These are phyloP conservation scores for Letharia columbiana DNA, from an alignment of 495 filamentous ascomycete genomes.

Conservation along the genomic window DNA sequence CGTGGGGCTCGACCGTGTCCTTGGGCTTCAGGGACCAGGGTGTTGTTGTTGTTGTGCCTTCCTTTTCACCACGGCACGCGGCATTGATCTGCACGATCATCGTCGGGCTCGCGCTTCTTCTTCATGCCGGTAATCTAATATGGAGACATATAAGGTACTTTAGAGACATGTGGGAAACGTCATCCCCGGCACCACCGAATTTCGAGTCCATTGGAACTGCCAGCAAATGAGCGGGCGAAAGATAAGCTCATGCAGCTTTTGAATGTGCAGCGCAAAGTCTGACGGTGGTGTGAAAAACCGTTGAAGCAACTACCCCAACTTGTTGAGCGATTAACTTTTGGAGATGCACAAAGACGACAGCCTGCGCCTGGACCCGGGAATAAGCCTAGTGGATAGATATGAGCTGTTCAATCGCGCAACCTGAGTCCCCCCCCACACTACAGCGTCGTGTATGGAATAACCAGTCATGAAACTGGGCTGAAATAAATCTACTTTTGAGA, in stretches of 20 bases:
- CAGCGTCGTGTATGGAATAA: neutral
- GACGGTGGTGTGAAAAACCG: neutral
- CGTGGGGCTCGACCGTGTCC: neutral
- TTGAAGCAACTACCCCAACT: neutral
- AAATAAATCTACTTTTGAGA: neutral
- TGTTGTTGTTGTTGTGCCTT: neutral
- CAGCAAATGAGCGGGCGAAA: neutral
- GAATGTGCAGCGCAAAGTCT: neutral
- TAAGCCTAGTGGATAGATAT: neutral
- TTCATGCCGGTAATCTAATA: too few species aligned
- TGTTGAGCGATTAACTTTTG: neutral
- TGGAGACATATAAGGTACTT: too few species aligned
- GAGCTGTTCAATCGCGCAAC: neutral
- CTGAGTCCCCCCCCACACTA: neutral
- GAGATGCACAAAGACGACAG: neutral
- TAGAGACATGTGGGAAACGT: too few species aligned
- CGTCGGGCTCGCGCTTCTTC: neutral
- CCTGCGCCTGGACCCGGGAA: constrained; percentile 2
- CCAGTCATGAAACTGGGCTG: neutral
- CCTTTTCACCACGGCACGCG: neutral
- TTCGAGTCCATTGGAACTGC: neutral
- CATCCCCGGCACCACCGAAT: neutral
- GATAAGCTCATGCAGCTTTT: neutral
- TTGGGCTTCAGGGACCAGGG: neutral
- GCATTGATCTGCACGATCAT: neutral